A percentile compares a stretch with the other conserved stretches of the same genome.
Evolutionary conservation across 805 yeast genomes (phyloP).

Genomic region (Nakazawaea sp.): DNA sequence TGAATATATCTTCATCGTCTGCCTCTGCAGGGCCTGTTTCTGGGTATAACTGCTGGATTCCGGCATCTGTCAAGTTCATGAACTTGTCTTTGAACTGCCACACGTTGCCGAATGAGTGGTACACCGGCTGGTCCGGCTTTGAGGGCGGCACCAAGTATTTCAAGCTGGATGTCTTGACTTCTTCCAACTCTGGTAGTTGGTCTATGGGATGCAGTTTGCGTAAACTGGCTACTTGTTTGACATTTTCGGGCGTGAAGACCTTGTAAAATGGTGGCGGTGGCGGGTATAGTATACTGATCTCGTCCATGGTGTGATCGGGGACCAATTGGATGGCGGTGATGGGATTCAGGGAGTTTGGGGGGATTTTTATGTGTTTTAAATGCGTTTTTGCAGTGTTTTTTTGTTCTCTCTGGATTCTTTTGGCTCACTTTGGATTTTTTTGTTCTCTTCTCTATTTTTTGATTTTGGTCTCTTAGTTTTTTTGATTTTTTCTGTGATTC

Average conservation of each 20-base stretch:
- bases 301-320: too few species aligned
- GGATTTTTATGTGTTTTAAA: too few species aligned
- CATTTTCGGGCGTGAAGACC: constrained; percentile 65
- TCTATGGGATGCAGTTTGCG: constrained; percentile 20
- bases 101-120: constrained; percentile 82
- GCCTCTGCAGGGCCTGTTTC: constrained; percentile 13
- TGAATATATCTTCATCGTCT: constrained; percentile 29
- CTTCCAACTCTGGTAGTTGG: constrained; percentile 11
- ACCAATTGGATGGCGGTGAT: too few species aligned
- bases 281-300: constrained; percentile 73
- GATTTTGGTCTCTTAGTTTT: too few species aligned
- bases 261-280: constrained; percentile 87
- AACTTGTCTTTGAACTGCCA: constrained; percentile 81
- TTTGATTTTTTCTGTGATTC: too few species aligned
- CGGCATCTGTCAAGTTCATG: constrained; percentile 70
- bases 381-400: too few species aligned
- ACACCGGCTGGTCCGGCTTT: constrained; percentile 55
- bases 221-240: constrained; percentile 31
- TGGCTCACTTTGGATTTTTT: too few species aligned
- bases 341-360: too few species aligned
- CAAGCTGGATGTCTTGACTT: constrained; percentile 28
- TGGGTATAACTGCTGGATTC: constrained; percentile 66
- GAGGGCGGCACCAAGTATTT: constrained; percentile 59
- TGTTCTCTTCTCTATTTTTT: too few species aligned
- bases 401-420: too few species aligned